Conservation (phyloP, 2,329 filamentous ascomycete genomes). For the Fusarium circinatum region DNA sequence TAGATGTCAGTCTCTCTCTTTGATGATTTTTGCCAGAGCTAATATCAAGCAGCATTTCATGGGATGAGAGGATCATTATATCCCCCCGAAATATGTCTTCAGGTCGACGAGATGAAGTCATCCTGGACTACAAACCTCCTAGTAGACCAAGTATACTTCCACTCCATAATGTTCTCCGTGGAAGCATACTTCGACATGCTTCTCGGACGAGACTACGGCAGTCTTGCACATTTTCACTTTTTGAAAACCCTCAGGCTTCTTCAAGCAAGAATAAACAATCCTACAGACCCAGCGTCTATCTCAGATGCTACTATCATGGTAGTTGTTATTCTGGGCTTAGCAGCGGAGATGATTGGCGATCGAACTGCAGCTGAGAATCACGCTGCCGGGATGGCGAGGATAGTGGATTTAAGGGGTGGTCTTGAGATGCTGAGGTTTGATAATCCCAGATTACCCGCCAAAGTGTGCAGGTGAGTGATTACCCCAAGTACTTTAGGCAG, state of each 20-base stretch:
- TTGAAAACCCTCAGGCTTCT: conserved; percentile 33
- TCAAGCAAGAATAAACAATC: conserved; percentile 16
- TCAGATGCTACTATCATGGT: conserved; percentile 38
- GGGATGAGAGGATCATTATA: conserved; percentile 30
- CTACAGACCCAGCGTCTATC: neutral
- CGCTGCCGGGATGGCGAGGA: conserved; percentile 24
- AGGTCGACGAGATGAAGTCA: conserved; percentile 18
- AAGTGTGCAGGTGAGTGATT: conserved; percentile 31
- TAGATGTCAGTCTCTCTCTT: neutral
- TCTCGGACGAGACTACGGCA: neutral
- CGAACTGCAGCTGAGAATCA: conserved; percentile 20
- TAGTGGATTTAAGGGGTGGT: conserved; percentile 31
- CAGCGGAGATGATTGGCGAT: conserved; percentile 30
- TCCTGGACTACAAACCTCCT: conserved; percentile 32
- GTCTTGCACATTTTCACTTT: conserved; percentile 30
- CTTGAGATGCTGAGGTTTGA: conserved; percentile 27
- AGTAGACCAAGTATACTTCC: conserved; percentile 30
- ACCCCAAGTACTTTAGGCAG: accelerated
- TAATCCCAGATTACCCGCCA: conserved; percentile 30
- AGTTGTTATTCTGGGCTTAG: conserved; percentile 17
- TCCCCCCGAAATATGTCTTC: conserved; percentile 31
- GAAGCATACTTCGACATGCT: conserved; percentile 24
- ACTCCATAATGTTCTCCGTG: conserved; percentile 23
- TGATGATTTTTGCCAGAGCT: accelerated
- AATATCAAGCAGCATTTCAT: neutral